phyloP scores from a whole-genome alignment of 208 protist species.

The Wallacemonas collosoma region DNA sequence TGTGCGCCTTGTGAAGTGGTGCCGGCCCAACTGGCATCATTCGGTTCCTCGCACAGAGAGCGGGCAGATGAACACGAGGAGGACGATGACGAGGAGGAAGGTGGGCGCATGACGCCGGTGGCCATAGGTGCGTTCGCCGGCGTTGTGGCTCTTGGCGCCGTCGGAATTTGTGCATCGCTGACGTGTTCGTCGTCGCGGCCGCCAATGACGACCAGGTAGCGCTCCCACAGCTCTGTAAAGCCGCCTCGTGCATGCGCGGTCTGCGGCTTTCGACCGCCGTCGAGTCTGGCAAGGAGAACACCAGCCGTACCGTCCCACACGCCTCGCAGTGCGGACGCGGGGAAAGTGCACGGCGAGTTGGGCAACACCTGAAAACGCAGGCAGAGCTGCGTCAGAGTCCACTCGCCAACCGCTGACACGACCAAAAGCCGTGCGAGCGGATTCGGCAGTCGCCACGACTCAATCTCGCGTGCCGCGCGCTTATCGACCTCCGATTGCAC shows the following conservation, averaged over 20 bases:
- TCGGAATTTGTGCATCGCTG: too few relatives aligned
- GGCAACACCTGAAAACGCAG: constrained; percentile 50
- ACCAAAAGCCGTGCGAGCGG: constrained; percentile 41
- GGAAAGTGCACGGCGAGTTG: constrained; percentile 33
- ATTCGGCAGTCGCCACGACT: constrained; percentile 41
- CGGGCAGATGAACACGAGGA: not conserved
- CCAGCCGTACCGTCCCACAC: constrained; percentile 8
- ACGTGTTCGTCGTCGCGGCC: constrained; percentile 3
- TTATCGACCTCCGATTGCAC: constrained; percentile 44
- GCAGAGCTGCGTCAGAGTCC: constrained; percentile 51
- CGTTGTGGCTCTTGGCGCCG: too few relatives aligned
- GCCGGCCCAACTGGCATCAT: too few relatives aligned
- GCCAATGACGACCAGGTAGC: constrained; percentile 34
- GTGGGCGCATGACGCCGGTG: too few relatives aligned
- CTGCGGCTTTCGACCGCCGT: constrained; percentile 4
- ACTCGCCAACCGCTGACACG: constrained; percentile 46
- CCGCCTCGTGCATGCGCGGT: not conserved
- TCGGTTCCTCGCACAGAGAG: too few relatives aligned
- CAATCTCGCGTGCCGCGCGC: constrained; percentile 29
- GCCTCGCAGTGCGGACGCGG: constrained; percentile 13
- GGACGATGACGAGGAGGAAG: not conserved
- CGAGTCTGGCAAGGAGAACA: not conserved
- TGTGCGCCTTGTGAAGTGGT: too few relatives aligned
- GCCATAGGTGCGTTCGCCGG: too few relatives aligned
- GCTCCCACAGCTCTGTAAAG: constrained; percentile 25